phyloP scores from a whole-genome alignment of 768 basidiomycete genomes.

The Mycena belliarum region DNA sequence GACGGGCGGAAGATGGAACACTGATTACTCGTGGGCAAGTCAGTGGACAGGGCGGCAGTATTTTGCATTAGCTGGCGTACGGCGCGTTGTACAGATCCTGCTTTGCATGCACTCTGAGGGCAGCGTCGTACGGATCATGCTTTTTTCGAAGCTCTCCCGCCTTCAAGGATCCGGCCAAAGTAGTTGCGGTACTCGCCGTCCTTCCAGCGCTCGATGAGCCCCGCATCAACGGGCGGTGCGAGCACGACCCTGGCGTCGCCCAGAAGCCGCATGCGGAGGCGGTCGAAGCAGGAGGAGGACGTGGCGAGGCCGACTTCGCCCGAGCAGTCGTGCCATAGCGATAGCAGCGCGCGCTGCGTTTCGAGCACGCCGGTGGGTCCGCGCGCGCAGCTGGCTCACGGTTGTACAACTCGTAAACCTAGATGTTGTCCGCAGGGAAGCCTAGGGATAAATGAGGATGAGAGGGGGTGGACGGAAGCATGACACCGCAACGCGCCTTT shows the following conservation, averaged over 20 bases:
- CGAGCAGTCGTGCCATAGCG: conserved; percentile 55
- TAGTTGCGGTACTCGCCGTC: conserved; percentile 43
- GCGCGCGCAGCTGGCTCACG: conserved; percentile 60
- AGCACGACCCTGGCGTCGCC: conserved; percentile 70
- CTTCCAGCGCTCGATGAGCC: conserved; percentile 59
- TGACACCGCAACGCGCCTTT: too few species aligned
- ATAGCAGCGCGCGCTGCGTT: conserved; percentile 58
- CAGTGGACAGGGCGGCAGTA: too few species aligned
- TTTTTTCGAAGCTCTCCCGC: conserved; percentile 44
- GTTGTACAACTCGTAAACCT: conserved; percentile 80
- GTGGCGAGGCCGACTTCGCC: conserved; percentile 49
- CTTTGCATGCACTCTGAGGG: conserved; percentile 47
- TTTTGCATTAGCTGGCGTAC: conserved; percentile 43
- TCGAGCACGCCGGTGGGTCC: conserved; percentile 62
- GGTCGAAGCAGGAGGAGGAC: conserved; percentile 77
- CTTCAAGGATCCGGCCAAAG: conserved; percentile 45
- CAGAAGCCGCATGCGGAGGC: conserved; percentile 70
- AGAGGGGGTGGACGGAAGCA: not conserved
- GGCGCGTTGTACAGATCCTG: conserved; percentile 65
- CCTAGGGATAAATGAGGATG: conserved; percentile 37
- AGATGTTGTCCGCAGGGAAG: conserved; percentile 65
- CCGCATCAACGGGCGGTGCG: conserved; percentile 60
- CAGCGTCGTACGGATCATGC: conserved; percentile 54
- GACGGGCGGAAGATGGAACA: conserved; percentile 58
- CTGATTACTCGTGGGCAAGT: conserved; percentile 40